These are phyloP conservation scores for Bonia amplexicaulis DNA, from an alignment of 176 grass and related monocot genomes.

Conservation along the genomic window DNA sequence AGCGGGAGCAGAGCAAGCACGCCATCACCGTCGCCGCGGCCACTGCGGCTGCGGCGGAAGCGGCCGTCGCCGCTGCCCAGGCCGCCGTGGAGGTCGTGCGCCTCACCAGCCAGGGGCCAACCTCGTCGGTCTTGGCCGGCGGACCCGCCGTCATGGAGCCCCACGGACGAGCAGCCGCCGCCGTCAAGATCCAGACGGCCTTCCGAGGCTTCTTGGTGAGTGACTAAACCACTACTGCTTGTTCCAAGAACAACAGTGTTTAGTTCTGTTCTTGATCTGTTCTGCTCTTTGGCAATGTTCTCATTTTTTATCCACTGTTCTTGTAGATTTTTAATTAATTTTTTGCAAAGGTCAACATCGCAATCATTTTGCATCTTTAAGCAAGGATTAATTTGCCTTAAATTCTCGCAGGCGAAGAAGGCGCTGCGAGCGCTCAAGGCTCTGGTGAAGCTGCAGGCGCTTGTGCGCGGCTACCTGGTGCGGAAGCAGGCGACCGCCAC, in stretches of 20 bases:
- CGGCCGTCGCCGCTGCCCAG: slow-evolving; percentile 70
- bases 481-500: slow-evolving; percentile 63
- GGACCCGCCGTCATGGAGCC: background rate
- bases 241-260: background rate
- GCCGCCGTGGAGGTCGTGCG: slow-evolving; percentile 80
- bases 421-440: slow-evolving; percentile 85
- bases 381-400: background rate
- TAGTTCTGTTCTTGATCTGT: background rate
- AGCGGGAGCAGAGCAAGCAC: slow-evolving; percentile 89
- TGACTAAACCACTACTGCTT: background rate
- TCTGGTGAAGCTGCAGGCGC: slow-evolving; percentile 87
- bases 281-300: background rate
- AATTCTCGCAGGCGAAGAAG: slow-evolving; percentile 60
- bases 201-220: slow-evolving; percentile 82
- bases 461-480: slow-evolving; percentile 90
- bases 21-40: slow-evolving; percentile 87
- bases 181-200: slow-evolving; percentile 80
- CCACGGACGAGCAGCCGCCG: slow-evolving; percentile 21
- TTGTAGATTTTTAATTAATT: background rate
- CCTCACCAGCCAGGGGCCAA: slow-evolving; percentile 65
- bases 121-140: background rate
- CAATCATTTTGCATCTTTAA: background rate
- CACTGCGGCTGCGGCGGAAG: slow-evolving; percentile 62
- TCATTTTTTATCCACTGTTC: background rate
- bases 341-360: background rate